Base-by-base conservation (phyloP, 2,329 filamentous ascomycete genomes). In the Fusarium stilboides region DNA sequence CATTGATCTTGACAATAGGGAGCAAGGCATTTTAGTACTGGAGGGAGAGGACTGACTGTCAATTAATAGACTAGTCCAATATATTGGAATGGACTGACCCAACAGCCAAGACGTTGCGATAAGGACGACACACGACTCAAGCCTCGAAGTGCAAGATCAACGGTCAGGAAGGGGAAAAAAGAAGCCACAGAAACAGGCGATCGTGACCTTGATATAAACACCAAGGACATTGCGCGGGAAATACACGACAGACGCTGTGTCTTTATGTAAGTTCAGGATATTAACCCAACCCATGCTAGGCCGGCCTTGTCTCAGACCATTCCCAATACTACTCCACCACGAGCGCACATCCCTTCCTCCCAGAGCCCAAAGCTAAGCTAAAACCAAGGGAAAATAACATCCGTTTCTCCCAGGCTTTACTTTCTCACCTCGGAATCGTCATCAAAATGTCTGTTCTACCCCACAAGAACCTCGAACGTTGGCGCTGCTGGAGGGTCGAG, bases 391-490 rank as follows among this genome's bases (percentile, higher is more conserved):
- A 58, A 19, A 46, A 28, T 36, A 24, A 46, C 14, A 10, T 14
- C 51, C 50, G 51, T 26, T 9, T 40, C 40, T 40, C 28, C 57
- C 42, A 34, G 45, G 9, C 24, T 9, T 19, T 43, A 19, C 28
- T 26, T 34, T n/a, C 17, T 26, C 14, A 8, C 20, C 19, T 40
- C 15, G 26, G 10, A 24, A 60, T 65, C 60, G 61, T 65, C 60
- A 65, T 65, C 52, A 64, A 52, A 65, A 34, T 34, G 19, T 28
- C 37, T 28, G n/a, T 28, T 22, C 26, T 67, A 58, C 65, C 66
- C 66, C 67, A 69, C 67, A 70, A 43, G 44, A 34, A 51, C 55
- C 37, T 31, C 33, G 31, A 52, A 44, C 28, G 28, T 31, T 31
- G 22, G n/a, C 15, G 37, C 33, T 50, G 43, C 45, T 59, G 58